Evolutionary conservation across 163 green algal species (phyloP), one percentile per base, ranked within the genome.

Genomic region (Chlamydomonas reinhardtii): DNA sequence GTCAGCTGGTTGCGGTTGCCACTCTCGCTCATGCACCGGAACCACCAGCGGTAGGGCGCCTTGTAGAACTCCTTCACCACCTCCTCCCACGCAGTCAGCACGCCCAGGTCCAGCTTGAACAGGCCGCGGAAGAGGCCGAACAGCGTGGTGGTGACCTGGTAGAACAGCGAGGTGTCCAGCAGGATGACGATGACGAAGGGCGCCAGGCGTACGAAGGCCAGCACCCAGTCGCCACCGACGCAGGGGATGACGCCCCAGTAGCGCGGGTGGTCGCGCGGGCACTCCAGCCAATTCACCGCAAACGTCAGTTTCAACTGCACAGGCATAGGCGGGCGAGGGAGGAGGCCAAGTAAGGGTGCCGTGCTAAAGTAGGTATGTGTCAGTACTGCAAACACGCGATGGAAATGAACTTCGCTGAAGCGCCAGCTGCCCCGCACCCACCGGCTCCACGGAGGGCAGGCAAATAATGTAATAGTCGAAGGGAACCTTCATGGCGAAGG

Each of bases 391-490:
- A n/a, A n/a, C n/a, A n/a, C n/a, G n/a, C n/a, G n/a, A n/a, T n/a
- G n/a, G n/a, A n/a, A n/a, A n/a, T n/a, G n/a, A n/a, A n/a, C n/a
- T n/a, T n/a, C n/a, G 39, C 39, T 8, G 5, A 48, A 48, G 39
- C 39, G 39, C 39, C 5, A 48, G 39, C 39, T 48, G 39, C 48
- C 48, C 6, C 11, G 6, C 19, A 74, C 27, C 32, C n/a, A 88
- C 61, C 35, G 82, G 82, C 22, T 27, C 25, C 17, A 84, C 74
- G 43, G 66, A 70, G 12, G 87, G 87, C 59, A 76, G 74, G 76
- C 73, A 86, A 32, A 92, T 88, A 32, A 92, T 82, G 43, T 87
- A 90, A 86, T 92, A 92, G 86, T 92, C 89, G 79, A 92, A 92
- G 61, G 89, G 89, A 25, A 92, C 70, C 86, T 92, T 92, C 86